A percentile compares a stretch with the other conserved stretches of the same genome.
Evolutionary conservation across 2,329 filamentous ascomycete species (phyloP).

Genomic region (Hymenotorrendiella dingleyae): DNA sequence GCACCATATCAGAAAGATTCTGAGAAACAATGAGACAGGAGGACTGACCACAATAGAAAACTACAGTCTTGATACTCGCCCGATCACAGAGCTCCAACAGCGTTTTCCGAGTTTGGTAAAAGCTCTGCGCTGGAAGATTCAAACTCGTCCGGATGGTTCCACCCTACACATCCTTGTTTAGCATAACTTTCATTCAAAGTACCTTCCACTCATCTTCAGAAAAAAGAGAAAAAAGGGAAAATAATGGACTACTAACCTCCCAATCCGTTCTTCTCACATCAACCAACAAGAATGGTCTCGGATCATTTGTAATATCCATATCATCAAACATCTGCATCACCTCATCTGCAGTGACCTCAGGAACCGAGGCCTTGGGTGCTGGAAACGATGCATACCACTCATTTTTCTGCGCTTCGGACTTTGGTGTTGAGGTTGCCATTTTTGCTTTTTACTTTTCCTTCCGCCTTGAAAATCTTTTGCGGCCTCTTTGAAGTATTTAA

Average conservation of each 20-base stretch:
- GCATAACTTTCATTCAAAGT: neutral
- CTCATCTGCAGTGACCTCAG: conserved; percentile 35
- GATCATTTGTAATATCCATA: conserved; percentile 27
- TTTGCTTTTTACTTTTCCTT: neutral
- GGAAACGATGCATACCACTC: conserved; percentile 34
- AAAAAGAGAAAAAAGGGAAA: neutral
- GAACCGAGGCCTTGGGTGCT: conserved; percentile 35
- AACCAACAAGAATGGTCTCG: conserved; percentile 40
- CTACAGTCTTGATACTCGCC: conserved; percentile 41
- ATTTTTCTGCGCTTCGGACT: conserved; percentile 4
- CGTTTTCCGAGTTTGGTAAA: conserved; percentile 44
- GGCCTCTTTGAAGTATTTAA: too few species aligned
- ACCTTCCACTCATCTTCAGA: neutral
- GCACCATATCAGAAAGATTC: too few species aligned
- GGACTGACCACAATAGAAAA: conserved; percentile 51
- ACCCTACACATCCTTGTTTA: conserved; percentile 35
- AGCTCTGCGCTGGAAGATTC: conserved; percentile 50
- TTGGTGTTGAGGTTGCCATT: conserved; percentile 1
- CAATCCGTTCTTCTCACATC: conserved; percentile 50
- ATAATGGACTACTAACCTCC: conserved; percentile 30
- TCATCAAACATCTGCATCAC: conserved; percentile 38
- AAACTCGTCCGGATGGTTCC: conserved; percentile 54
- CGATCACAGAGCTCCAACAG: conserved; percentile 45
- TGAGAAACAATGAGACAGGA: too few species aligned
- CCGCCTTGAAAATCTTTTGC: too few species aligned